A percentile compares a stretch with the other conserved stretches of the same genome.
These are phyloP conservation scores for Oropetium thomaeum DNA, from an alignment of 176 grass and related monocot genomes.

Conservation along the genomic window DNA sequence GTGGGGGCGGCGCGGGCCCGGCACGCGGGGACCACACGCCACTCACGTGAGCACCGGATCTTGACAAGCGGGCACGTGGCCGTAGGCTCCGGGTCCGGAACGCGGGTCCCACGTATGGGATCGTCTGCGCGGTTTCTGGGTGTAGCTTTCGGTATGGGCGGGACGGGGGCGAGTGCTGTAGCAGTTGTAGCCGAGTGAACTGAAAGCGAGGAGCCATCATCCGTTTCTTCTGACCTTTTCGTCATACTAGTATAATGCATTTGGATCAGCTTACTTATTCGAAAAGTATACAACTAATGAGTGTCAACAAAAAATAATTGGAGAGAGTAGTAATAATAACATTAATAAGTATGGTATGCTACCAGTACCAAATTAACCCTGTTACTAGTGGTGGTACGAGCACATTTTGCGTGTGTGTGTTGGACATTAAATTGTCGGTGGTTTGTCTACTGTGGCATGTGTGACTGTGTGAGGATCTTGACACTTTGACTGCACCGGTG, in stretches of 20 bases:
- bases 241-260: no score
- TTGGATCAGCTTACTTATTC: no score
- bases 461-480: not conserved
- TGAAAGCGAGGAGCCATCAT: not conserved
- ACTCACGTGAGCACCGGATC: constrained; percentile 53
- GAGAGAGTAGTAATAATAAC: no score
- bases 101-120: not conserved
- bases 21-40: constrained; percentile 31
- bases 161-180: no score
- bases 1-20: constrained; percentile 4
- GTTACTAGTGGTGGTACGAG: not conserved
- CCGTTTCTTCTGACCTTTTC: not conserved
- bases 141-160: not conserved
- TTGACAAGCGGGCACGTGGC: constrained; percentile 39
- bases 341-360: no score
- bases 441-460: not conserved
- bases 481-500: not conserved
- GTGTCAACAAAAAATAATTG: no score
- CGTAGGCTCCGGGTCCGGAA: not conserved
- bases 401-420: not conserved
- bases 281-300: no score
- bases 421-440: not conserved
- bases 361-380: no score
- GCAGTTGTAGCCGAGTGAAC: not conserved
- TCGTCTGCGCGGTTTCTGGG: not conserved